Conservation (phyloP, 2,329 filamentous ascomycete genomes). For the Cladobotryum mycophilum region DNA sequence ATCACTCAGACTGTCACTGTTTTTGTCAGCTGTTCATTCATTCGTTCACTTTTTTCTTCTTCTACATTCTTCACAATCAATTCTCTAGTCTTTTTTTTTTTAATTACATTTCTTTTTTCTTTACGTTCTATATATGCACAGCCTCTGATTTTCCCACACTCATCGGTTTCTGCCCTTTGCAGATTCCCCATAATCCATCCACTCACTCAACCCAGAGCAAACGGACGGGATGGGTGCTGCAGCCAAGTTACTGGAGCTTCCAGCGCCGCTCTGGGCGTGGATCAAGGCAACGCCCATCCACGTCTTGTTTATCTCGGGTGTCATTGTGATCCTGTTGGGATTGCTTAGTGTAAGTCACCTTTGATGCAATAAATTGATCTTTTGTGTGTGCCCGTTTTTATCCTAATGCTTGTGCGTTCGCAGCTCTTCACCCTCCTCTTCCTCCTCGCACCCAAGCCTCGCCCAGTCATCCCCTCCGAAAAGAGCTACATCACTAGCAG, state of each 20-base stretch:
- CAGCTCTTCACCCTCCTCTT: slow-evolving; percentile 60
- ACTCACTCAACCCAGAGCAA: no score
- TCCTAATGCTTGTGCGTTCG: slow-evolving; percentile 4
- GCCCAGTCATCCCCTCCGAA: slow-evolving; percentile 66
- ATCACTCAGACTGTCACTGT: slow-evolving; percentile 6
- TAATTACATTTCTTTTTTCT: not conserved
- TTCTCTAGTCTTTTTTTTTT: not conserved
- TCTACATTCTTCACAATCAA: not conserved
- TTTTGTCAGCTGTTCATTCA: not conserved
- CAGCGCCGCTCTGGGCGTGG: slow-evolving; percentile 31
- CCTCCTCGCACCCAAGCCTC: slow-evolving; percentile 74
- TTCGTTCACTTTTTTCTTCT: not conserved
- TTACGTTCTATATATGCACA: not conserved
- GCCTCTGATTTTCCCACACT: not conserved
- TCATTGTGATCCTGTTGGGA: slow-evolving; percentile 26
- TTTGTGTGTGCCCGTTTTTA: not conserved
- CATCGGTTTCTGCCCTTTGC: not conserved
- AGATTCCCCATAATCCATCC: not conserved
- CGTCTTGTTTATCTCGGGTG: slow-evolving; percentile 30
- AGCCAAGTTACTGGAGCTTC: slow-evolving; percentile 22
- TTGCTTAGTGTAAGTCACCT: slow-evolving; percentile 32
- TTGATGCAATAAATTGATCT: not conserved
- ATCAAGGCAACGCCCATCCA: slow-evolving; percentile 33
- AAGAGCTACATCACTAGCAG: slow-evolving; percentile 77
- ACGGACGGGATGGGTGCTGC: slow-evolving; percentile 13